phyloP scores from a whole-genome alignment of 768 basidiomycete genomes.

The Clavaria fumosa region DNA sequence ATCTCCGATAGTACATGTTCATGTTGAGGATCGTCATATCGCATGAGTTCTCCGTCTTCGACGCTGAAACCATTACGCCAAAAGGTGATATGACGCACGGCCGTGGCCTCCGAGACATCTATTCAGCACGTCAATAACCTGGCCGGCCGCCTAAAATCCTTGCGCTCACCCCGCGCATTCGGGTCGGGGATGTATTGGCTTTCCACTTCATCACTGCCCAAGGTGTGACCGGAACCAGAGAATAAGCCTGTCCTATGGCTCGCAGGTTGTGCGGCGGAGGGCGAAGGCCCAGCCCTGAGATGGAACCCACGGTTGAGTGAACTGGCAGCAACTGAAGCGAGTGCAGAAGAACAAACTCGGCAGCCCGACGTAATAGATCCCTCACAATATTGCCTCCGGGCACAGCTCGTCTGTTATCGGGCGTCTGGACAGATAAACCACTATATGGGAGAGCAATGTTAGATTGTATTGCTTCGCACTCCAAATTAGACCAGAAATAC shows the following conservation, averaged over 20 bases:
- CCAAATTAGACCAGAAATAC: slow-evolving; percentile 21
- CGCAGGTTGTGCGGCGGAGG: not conserved
- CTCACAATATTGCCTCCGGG: slow-evolving; percentile 49
- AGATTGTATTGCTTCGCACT: not conserved
- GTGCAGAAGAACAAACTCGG: slow-evolving; percentile 44
- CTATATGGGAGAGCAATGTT: slow-evolving; percentile 24
- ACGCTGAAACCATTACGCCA: slow-evolving; percentile 91
- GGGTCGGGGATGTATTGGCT: slow-evolving; percentile 69
- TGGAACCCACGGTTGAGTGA: slow-evolving; percentile 2
- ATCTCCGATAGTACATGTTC: slow-evolving; percentile 57
- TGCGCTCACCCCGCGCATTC: slow-evolving; percentile 18
- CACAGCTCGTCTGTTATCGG: slow-evolving; percentile 31
- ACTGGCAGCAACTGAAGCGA: slow-evolving; percentile 1
- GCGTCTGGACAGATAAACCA: slow-evolving; percentile 81
- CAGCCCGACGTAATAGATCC: slow-evolving; percentile 67
- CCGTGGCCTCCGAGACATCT: slow-evolving; percentile 28
- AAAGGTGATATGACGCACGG: slow-evolving; percentile 66
- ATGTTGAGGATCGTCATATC: slow-evolving; percentile 69
- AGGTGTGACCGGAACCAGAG: slow-evolving; percentile 59
- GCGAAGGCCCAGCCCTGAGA: not conserved
- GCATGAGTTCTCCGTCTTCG: slow-evolving; percentile 74
- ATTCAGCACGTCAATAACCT: not conserved
- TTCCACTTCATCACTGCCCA: slow-evolving; percentile 84
- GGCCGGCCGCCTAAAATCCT: too few species aligned
- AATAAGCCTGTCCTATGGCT: slow-evolving; percentile 26